A percentile compares a stretch with the other conserved stretches of the same genome.
These are phyloP conservation scores for Bromus sterilis DNA, from an alignment of 176 grass and related monocot species.

Conservation along the genomic window DNA sequence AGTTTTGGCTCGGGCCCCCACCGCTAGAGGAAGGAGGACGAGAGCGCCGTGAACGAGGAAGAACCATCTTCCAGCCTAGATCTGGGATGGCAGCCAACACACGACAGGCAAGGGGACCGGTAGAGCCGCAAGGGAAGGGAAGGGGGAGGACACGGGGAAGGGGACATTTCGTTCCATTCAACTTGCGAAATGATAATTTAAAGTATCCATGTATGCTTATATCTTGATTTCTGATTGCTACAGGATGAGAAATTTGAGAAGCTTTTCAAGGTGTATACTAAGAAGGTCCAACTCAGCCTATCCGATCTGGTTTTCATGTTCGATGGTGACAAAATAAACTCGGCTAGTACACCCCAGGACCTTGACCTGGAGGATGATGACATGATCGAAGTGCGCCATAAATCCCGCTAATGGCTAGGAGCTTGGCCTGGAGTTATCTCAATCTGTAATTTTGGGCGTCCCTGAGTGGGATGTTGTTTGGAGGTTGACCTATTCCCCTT, in stretches of 20 bases:
- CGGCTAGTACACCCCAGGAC: conserved; percentile 42
- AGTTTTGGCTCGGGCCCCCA: too few relatives aligned
- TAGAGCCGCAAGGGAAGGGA: too few relatives aligned
- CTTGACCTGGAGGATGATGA: conserved; percentile 78
- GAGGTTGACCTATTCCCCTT: neutral
- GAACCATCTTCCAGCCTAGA: too few relatives aligned
- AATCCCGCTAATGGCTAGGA: conserved; percentile 21
- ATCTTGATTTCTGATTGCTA: neutral
- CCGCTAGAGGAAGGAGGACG: too few relatives aligned
- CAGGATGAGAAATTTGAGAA: conserved; percentile 80
- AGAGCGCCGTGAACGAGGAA: too few relatives aligned
- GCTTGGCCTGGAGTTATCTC: neutral
- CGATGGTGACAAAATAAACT: conserved; percentile 61
- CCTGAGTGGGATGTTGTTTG: neutral
- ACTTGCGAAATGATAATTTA: neutral
- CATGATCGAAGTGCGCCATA: conserved; percentile 68
- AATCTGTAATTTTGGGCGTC: neutral
- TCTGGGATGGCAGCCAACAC: too few relatives aligned
- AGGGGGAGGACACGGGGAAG: too few relatives aligned
- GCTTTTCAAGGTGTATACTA: conserved; percentile 68
- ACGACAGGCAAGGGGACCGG: too few relatives aligned
- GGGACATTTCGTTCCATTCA: too few relatives aligned
- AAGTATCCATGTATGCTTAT: neutral
- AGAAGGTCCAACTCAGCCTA: conserved; percentile 46
- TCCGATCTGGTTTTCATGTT: conserved; percentile 54